Conservation (phyloP, 768 basidiomycete genomes). For the Neoboletus brunneissimus region DNA sequence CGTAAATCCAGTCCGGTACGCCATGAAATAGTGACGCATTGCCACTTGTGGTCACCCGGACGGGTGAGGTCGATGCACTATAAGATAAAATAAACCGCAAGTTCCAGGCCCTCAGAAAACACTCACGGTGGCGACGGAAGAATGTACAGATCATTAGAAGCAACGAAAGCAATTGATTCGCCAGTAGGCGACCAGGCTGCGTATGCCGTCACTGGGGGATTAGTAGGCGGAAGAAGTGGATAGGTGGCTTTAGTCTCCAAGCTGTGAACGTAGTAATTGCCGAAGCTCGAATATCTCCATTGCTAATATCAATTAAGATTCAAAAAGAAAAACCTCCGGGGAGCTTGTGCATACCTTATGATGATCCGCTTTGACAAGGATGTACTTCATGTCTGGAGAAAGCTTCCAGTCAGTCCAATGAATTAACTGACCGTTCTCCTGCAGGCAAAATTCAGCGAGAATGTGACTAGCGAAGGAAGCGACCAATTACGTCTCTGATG, state of each 20-base stretch:
- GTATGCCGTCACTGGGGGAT: conserved; percentile 72
- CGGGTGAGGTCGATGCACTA: conserved; percentile 43
- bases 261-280: conserved; percentile 92
- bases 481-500: conserved; percentile 57
- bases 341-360: conserved; percentile 52
- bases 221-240: conserved; percentile 64
- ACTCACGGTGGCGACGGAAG: conserved; percentile 64
- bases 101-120: neutral
- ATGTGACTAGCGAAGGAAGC: neutral
- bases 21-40: conserved; percentile 88
- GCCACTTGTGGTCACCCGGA: conserved; percentile 80
- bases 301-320: conserved; percentile 48
- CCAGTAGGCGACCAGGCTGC: conserved; percentile 85
- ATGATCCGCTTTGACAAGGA: conserved; percentile 75
- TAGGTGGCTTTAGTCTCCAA: conserved; percentile 64
- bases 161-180: conserved; percentile 83
- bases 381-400: conserved; percentile 87
- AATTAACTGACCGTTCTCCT: conserved; percentile 58
- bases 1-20: conserved; percentile 97
- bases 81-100: conserved; percentile 5
- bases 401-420: conserved; percentile 67
- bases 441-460: conserved; percentile 4
- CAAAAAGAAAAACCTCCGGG: neutral
- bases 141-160: conserved; percentile 86
- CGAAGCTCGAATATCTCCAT: conserved; percentile 91